Base-by-base conservation (phyloP, 352 stramenopile genomes). In the Phytopythium aichiense region DNA sequence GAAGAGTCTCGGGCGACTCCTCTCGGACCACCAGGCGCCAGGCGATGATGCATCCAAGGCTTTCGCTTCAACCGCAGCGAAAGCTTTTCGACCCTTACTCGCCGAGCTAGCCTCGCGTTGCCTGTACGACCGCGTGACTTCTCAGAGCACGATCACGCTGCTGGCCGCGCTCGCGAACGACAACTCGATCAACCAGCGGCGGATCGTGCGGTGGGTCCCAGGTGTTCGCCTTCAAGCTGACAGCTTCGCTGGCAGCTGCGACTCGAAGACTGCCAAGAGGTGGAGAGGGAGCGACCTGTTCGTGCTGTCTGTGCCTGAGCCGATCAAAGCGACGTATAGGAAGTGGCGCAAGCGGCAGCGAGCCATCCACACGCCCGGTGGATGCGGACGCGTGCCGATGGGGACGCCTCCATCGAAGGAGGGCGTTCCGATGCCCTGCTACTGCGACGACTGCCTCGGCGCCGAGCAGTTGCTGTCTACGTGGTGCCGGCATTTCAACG, bases 401-500 rank as follows among this genome's bases (percentile, higher is more conserved):
- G 77, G 77, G 2, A 43, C 50, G 0, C 76, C 77, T 28, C 77
- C 79, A n/a, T 25, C 54, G 23, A 58, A 63, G 4, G 66, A 84
- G 18, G 76, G 76, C 0, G 65, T 85, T 7, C 74, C 80, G 7
- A 73, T 67, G 40, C 60, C 77, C 9, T 88, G 77, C 38, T 73
- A 77, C 35, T 85, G 80, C 45, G 69, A 89, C n/a, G 59, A 69
- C 35, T 89, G 80, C 46, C 63, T 87, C 13, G 76, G 80, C 8
- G 49, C 62, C 0, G 63, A 75, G 18, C 76, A 89, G 51, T 67
- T 85, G 38, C 54, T 85, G 0, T 58, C 76, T 9, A 84, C 77
- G 11, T 89, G 77, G 80, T 66, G 72, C 22, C 64, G 80, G 18
- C 80, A 88, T 67, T 87, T 81, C 23, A 63, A 71, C 12, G 77